Conservation (phyloP, 306 rosid species). For the Pueraria montana region DNA sequence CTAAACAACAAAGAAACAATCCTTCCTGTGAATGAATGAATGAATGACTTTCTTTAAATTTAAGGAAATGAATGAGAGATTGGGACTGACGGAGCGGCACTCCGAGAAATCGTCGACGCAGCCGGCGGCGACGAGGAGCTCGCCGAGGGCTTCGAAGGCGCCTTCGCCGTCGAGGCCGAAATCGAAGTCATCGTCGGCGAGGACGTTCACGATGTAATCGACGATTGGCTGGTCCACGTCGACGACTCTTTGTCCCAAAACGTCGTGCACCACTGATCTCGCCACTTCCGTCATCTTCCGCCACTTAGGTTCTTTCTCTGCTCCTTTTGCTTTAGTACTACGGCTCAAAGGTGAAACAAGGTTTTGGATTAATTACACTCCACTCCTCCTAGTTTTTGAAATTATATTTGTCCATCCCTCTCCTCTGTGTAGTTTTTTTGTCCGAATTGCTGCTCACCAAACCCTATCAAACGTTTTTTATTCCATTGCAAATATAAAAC, state of each 20-base stretch:
- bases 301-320: background rate
- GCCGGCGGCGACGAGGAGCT: slow-evolving; percentile 88
- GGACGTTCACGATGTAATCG: slow-evolving; percentile 92
- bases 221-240: slow-evolving; percentile 90
- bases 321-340: background rate
- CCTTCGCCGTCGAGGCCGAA: slow-evolving; percentile 94
- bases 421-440: no score
- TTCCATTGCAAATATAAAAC: background rate
- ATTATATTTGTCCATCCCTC: background rate
- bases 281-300: slow-evolving; percentile 86
- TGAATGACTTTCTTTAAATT: background rate
- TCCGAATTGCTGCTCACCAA: background rate
- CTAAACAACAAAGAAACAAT: no score
- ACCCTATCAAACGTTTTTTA: no score
- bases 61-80: background rate
- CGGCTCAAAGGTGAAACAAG: background rate
- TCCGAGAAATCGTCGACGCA: slow-evolving; percentile 80
- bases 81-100: slow-evolving; percentile 83
- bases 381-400: background rate
- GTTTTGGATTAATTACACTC: background rate
- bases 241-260: slow-evolving; percentile 71
- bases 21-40: background rate
- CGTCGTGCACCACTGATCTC: slow-evolving; percentile 89
- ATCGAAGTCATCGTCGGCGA: slow-evolving; percentile 97
- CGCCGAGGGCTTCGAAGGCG: slow-evolving; percentile 86